Percentiles rank a stretch among this genome's conserved stretches.
Evolutionary conservation across 139 green algal genomes (phyloP).

Genomic region (Diplosphaera chodatii): DNA sequence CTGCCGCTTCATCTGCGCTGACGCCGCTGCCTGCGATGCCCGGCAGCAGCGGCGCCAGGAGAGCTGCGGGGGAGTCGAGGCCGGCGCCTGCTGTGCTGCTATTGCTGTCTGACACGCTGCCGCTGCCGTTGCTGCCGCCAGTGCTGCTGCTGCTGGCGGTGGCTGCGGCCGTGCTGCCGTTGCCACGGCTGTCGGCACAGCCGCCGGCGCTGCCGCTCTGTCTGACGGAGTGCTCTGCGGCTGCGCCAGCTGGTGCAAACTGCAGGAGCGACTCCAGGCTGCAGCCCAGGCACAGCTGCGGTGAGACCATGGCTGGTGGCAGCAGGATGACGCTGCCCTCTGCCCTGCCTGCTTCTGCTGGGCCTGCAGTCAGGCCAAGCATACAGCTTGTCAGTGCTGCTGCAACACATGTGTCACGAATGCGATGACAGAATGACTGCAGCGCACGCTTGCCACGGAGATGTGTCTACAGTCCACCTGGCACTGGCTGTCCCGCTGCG

Average conservation of each 20-base stretch:
- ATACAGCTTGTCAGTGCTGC: too few relatives aligned
- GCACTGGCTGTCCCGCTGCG: slow-evolving; percentile 4
- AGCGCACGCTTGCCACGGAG: too few relatives aligned
- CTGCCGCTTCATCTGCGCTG: slow-evolving; percentile 3
- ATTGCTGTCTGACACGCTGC: too few relatives aligned
- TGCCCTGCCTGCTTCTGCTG: neutral
- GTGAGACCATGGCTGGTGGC: neutral
- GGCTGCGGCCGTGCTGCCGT: too few relatives aligned
- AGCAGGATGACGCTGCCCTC: neutral
- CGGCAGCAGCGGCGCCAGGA: neutral
- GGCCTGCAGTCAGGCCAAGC: neutral
- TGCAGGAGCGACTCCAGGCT: neutral
- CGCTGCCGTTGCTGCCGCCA: neutral
- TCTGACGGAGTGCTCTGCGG: neutral
- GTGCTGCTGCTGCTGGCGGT: too few relatives aligned
- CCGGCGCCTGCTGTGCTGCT: too few relatives aligned
- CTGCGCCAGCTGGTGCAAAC: neutral
- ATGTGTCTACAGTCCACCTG: slow-evolving; percentile 10
- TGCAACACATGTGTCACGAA: too few relatives aligned
- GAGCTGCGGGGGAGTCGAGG: too few relatives aligned
- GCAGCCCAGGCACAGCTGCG: neutral
- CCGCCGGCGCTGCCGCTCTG: too few relatives aligned
- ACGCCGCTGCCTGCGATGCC: neutral
- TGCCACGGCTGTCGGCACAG: neutral
- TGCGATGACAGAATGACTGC: too few relatives aligned